These are phyloP conservation scores for Pseudozyma pruni DNA, from an alignment of 1,284 basidiomycete genomes.

Conservation along the genomic window DNA sequence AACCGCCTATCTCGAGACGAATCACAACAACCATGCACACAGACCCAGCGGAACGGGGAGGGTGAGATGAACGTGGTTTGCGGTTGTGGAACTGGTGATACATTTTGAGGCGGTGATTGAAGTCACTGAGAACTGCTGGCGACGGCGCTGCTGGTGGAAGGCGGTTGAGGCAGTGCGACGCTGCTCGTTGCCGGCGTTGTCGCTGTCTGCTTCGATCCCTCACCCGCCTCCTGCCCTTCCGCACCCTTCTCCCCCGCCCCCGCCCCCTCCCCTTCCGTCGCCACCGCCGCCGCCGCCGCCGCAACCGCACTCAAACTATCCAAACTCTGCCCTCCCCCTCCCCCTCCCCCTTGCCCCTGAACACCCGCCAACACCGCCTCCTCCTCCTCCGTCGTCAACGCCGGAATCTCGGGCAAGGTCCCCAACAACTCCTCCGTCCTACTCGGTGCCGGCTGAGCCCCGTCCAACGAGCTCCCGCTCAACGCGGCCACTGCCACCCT, in stretches of 20 bases:
- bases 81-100: too few relatives aligned
- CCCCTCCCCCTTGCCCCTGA: background rate
- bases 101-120: too few relatives aligned
- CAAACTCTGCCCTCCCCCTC: conserved; percentile 36
- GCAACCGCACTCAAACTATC: conserved; percentile 57
- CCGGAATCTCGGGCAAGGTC: conserved; percentile 24
- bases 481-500: conserved; percentile 57
- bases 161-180: conserved; percentile 1
- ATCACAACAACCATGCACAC: too few relatives aligned
- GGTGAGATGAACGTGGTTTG: too few relatives aligned
- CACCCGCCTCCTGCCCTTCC: background rate
- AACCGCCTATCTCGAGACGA: too few relatives aligned
- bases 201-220: too few relatives aligned
- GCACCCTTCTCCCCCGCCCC: background rate
- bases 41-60: too few relatives aligned
- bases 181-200: background rate
- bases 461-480: conserved; percentile 44
- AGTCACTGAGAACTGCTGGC: background rate
- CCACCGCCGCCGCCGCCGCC: conserved; percentile 52
- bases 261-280: background rate
- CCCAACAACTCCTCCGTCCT: conserved; percentile 42
- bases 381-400: conserved; percentile 33
- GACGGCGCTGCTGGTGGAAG: background rate
- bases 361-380: conserved; percentile 15
- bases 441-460: conserved; percentile 22